A percentile compares a stretch with the other conserved stretches of the same genome.
Evolutionary conservation across 2,329 filamentous ascomycete species (phyloP).

Genomic region (Ophiognomonia clavigignenti-juglandacearum): DNA sequence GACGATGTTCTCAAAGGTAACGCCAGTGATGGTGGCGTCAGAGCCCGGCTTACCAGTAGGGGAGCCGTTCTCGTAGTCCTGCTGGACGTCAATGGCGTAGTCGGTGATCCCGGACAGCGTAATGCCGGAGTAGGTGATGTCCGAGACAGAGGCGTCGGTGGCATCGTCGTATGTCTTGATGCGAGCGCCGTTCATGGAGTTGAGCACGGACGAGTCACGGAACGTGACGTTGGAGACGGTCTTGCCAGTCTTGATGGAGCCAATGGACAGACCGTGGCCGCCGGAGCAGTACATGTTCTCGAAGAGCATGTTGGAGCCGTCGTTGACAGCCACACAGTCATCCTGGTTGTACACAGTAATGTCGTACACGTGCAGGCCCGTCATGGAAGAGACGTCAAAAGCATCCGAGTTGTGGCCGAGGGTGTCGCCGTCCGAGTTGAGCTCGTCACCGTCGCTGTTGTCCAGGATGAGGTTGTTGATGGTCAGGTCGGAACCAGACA

Average conservation of each 20-base stretch:
- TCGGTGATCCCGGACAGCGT: slow-evolving; percentile 17
- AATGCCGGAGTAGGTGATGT: slow-evolving; percentile 22
- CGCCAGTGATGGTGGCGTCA: slow-evolving; percentile 47
- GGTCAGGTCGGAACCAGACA: slow-evolving; percentile 30
- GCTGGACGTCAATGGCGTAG: slow-evolving; percentile 35
- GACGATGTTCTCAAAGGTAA: slow-evolving; percentile 37
- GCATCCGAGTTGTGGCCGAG: slow-evolving; percentile 51
- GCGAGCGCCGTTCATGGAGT: slow-evolving; percentile 48
- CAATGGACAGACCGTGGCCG: slow-evolving; percentile 38
- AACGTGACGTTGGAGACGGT: slow-evolving; percentile 47
- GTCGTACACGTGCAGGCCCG: slow-evolving; percentile 45
- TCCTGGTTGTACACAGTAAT: slow-evolving; percentile 56
- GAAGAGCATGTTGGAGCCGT: slow-evolving; percentile 43
- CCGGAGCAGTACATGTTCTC: slow-evolving; percentile 38
- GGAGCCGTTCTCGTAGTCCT: slow-evolving; percentile 41
- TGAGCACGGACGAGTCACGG: slow-evolving; percentile 39
- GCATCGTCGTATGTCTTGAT: slow-evolving; percentile 45
- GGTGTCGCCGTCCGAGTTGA: slow-evolving; percentile 11
- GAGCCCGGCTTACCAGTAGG: slow-evolving; percentile 37
- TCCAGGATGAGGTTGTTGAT: slow-evolving; percentile 33
- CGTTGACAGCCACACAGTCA: slow-evolving; percentile 55
- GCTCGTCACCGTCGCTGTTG: slow-evolving; percentile 30
- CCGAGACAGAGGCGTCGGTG: slow-evolving; percentile 29
- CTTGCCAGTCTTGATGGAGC: slow-evolving; percentile 43
- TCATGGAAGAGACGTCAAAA: slow-evolving; percentile 50